Base-by-base conservation (phyloP, 1,139 yeast species). In the Kluyveromyces sp. region DNA sequence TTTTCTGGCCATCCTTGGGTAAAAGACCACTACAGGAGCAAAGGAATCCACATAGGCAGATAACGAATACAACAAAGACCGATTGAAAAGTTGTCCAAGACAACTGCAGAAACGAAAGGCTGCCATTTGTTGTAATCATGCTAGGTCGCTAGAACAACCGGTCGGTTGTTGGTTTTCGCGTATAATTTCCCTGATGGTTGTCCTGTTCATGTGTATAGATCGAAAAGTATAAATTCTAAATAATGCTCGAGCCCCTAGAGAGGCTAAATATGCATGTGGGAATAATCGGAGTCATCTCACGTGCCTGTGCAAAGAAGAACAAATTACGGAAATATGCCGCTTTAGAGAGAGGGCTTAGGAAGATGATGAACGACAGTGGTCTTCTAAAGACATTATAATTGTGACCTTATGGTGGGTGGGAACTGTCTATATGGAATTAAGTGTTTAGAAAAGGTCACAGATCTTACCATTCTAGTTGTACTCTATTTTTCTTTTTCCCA, bases 31-130 rank as follows among this genome's bases (percentile, higher is more conserved):
- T 59, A 49, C 72, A 70, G 30, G 92, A 86, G 3, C 87, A 83
- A 58, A 81, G 60, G 58, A 77, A 84, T 28, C 95, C 95, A 25
- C 85, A 78, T 40, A 79, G 60, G 57, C 92, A 82, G 37, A 85
- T 79, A 41, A 83, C 70, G 39, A 85, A 85, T 43, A 86, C 90
- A 62, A 84, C 88, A 45, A 83, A 64, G 29, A 84, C 89, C 0
- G 94, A 92, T 66, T 85, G 86, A 54, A 85, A 79, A 2, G 94
- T 83, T 45, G 84, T 70, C 50, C 75, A 75, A 28, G 87, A 67
- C 49, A 85, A 15, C 37, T 33, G 63, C 7, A 48, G 34, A 42
- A 66, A 58, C 7, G 63, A 43, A 40, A 53, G 50, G 4, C 47
- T 36, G 42, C 48, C 51, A 36, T 28, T 28, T 38, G 34, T 8